phyloP scores from a whole-genome alignment of 2,329 filamentous ascomycete species.

The Neofusicoccum cordaticola region DNA sequence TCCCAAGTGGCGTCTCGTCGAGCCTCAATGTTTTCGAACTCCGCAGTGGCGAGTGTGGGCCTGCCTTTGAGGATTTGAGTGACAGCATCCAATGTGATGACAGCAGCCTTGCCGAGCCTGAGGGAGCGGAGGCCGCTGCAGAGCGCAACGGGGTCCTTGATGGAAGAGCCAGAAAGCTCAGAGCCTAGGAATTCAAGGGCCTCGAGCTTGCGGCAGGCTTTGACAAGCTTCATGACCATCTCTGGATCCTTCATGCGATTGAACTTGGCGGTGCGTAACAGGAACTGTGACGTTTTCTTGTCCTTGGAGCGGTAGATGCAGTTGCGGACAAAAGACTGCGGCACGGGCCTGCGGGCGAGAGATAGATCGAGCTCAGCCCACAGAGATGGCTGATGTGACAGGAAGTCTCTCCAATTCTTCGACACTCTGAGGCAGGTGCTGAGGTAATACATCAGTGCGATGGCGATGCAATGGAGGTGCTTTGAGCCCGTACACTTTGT shows the following conservation, averaged over 20 bases:
- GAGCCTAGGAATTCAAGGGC: constrained; percentile 32
- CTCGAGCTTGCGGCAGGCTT: constrained; percentile 34
- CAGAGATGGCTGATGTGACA: constrained; percentile 45
- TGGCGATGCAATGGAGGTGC: not conserved
- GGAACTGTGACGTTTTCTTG: constrained; percentile 33
- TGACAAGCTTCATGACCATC: constrained; percentile 39
- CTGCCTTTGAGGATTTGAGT: constrained; percentile 29
- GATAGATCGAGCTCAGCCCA: constrained; percentile 57
- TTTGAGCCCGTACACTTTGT: constrained; percentile 43
- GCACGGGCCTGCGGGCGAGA: constrained; percentile 42
- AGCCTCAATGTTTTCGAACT: constrained; percentile 22
- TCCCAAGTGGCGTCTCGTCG: constrained; percentile 23
- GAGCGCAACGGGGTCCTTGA: constrained; percentile 30
- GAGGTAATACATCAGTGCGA: not conserved
- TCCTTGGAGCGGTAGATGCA: constrained; percentile 41
- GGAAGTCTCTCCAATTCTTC: constrained; percentile 53
- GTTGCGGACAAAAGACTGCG: constrained; percentile 40
- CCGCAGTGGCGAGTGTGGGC: constrained; percentile 26
- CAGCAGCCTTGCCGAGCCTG: constrained; percentile 23
- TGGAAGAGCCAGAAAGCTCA: constrained; percentile 26
- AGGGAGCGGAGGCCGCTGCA: constrained; percentile 28
- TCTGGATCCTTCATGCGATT: constrained; percentile 40
- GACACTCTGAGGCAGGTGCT: constrained; percentile 54
- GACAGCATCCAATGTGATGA: constrained; percentile 27
- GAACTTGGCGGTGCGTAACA: constrained; percentile 26